Base-by-base conservation (phyloP, 192 early-diverging fungal species). In the Coemansia sp. region DNA sequence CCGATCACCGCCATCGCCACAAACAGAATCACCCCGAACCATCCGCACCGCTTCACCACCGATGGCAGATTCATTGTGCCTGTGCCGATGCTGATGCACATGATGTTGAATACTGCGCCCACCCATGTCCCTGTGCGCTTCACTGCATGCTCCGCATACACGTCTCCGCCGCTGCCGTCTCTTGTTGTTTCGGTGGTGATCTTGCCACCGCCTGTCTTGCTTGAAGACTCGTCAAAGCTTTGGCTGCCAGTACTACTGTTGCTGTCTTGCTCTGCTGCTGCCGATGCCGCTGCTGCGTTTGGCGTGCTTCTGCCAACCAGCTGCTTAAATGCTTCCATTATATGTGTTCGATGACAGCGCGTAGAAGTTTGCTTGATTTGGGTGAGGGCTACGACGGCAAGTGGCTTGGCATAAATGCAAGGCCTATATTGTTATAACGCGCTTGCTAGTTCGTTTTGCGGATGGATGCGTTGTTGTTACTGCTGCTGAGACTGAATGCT, bases 11-110 rank as follows among this genome's bases (percentile, higher is more conserved):
- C 89, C 39, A 90, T 87, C 43, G 92, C 72, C 7, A 88, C 48
- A 51, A 95, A 75, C 58, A 95, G 71, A 19, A 88, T 69, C 10
- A 92, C 63, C 65, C 90, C 89, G 48, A 92, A 84, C 94, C 94
- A 95, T 1, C 94, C 94, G 66, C 87, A 83, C 25, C 89, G 84
- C 50, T 73, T 81, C 17, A 95, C 81, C 1, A 91, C 90, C 41
- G 87, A 90, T 0, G 94, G 94, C 42, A 95, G 83, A 60, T 93
- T 90, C 58, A 95, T 87, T 7, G 89, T 86, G 13, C 94, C 94
- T 4, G 89, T 90, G 40, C 93, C 93, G 54, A 90, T 89, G 37
- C 91, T 87, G 19, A 90, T 89, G 70, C 92, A 94, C 32, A 88
- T 86, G 54, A 90, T 80, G 61, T 88, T 88, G 55, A 87, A 86